Evolutionary conservation across 352 stramenopile genomes (phyloP).

Genomic region (Globisporangium canariense): DNA sequence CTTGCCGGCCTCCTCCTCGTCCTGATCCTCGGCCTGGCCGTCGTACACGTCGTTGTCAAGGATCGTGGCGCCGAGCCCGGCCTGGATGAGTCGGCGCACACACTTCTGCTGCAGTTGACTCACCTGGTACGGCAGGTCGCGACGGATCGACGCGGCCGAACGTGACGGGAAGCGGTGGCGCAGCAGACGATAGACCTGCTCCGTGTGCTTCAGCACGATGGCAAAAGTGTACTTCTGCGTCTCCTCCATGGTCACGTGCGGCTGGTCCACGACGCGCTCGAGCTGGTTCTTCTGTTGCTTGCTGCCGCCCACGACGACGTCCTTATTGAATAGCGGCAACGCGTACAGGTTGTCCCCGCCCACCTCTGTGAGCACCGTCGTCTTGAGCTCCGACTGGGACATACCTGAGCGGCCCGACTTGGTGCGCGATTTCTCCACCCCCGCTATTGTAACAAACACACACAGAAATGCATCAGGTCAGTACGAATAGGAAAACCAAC

Average conservation of each 20-base stretch:
- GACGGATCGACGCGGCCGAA: constrained; percentile 59
- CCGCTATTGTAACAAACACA: constrained; percentile 5
- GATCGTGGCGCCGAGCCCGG: constrained; percentile 63
- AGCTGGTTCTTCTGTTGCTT: constrained; percentile 25
- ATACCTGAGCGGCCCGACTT: constrained; percentile 21
- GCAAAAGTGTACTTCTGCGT: constrained; percentile 88
- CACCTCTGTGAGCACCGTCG: constrained; percentile 60
- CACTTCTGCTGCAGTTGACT: constrained; percentile 79
- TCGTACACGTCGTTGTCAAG: constrained; percentile 73
- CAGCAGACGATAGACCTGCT: constrained; percentile 71
- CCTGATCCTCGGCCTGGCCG: constrained; percentile 28
- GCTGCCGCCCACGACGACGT: constrained; percentile 1
- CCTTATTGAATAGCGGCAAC: constrained; percentile 32
- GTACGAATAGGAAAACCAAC: not conserved
- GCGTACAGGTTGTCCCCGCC: constrained; percentile 38
- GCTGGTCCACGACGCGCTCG: constrained; percentile 33
- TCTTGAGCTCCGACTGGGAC: constrained; percentile 28
- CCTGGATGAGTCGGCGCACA: constrained; percentile 75
- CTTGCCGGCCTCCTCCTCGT: constrained; percentile 49
- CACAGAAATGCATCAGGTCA: not conserved
- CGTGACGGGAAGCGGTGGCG: constrained; percentile 68
- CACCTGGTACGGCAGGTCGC: constrained; percentile 67
- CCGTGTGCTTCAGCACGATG: constrained; percentile 78
- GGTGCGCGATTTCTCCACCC: constrained; percentile 15
- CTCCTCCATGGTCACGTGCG: constrained; percentile 82